Evolutionary conservation across 257 asterid genomes (phyloP), one percentile per base, ranked within the genome.

Genomic region (Phtheirospermum japonicum): DNA sequence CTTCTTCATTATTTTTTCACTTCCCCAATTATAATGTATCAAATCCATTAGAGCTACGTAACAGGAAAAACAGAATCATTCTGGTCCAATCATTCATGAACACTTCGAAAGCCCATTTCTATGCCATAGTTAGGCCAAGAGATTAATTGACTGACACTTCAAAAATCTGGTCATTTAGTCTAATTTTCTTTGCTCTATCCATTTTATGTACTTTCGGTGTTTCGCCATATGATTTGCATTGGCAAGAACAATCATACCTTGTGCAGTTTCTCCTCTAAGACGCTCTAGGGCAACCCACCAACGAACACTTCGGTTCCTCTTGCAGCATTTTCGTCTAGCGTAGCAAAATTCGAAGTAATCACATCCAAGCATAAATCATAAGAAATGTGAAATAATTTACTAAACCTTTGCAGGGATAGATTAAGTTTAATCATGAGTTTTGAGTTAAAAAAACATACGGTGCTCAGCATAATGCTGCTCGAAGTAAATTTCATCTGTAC

Each of bases 221-320:
- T 42, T 42, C 49, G 11, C 14, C 17, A 10, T 14, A 65, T 48
- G 20, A 55, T 45, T 50, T 7, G 12, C 57, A 23, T 17, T 9
- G 60, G 26, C n/a, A n/a, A 26, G 14, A 9, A 45, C 46, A 56
- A 69, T 52, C 34, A 72, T 75, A n/a, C n/a, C n/a, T n/a, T n/a
- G n/a, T n/a, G n/a, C n/a, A n/a, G n/a, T n/a, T n/a, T n/a, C n/a
- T n/a, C 77, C 74, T 90, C 96, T 12, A 88, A 72, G 20, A 76
- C 28, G 32, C 76, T 83, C 23, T 61, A 73, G 46, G 94, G 73
- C 79, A 90, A 79, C 65, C 98, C 98, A 49, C 96, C 96, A 74
- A 90, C 85, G 37, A 88, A 90, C 31, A 90, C 91, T 68, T 90
- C 98, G 16, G 85, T 51, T 55, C 96, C 91, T 76, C 70, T 78